Conservation (phyloP, 768 basidiomycete genomes). For the Pholiota microspora region DNA sequence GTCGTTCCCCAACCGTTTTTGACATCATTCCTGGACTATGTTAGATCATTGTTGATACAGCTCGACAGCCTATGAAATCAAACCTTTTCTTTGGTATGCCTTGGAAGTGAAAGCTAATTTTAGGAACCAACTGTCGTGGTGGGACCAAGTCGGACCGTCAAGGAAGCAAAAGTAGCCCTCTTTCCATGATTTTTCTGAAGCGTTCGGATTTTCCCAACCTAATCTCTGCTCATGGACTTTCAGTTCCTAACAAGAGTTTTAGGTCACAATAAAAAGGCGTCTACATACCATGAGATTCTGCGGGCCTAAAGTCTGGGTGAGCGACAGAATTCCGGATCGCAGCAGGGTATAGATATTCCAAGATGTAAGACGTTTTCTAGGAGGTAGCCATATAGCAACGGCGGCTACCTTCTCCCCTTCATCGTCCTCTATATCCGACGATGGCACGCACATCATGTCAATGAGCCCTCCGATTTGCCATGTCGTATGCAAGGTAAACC, state of each 20-base stretch:
- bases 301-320: background rate
- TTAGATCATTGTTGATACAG: background rate
- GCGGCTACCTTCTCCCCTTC: constrained; percentile 6
- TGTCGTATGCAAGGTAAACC: constrained; percentile 2
- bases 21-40: background rate
- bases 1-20: background rate
- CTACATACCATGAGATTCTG: constrained; percentile 5
- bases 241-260: too few relatives aligned
- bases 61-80: too few relatives aligned
- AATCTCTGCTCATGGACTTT: too few relatives aligned
- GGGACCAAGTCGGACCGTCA: constrained; percentile 7
- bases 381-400: constrained; percentile 8
- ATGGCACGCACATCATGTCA: constrained; percentile 4
- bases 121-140: constrained; percentile 7
- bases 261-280: too few relatives aligned
- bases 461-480: constrained; percentile 6
- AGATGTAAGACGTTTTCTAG: constrained; percentile 5
- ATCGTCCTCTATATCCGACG: background rate
- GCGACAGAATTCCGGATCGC: constrained; percentile 2
- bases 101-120: constrained; percentile 7
- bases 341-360: constrained; percentile 4
- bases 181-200: constrained; percentile 4
- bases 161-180: constrained; percentile 1
- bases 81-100: constrained; percentile 7
- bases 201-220: constrained; percentile 8